phyloP scores from a whole-genome alignment of 2,329 filamentous ascomycete species.

The Exophiala sp. region DNA sequence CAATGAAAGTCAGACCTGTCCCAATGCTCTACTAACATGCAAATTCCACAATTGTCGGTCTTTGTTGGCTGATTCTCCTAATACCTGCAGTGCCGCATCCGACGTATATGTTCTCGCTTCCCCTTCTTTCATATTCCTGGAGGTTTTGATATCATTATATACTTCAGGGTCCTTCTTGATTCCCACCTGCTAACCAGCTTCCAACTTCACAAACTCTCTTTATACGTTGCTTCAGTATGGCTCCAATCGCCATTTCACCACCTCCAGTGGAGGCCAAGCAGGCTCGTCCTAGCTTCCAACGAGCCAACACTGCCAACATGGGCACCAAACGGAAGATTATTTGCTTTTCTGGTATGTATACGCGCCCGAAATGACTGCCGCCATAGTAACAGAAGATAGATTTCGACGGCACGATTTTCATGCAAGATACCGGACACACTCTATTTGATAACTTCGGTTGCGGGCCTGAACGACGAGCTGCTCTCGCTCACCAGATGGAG shows the following conservation, averaged over 20 bases:
- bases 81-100: constrained; percentile 15
- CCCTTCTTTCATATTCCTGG: neutral
- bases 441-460: constrained; percentile 65
- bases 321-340: constrained; percentile 43
- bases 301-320: constrained; percentile 27
- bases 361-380: neutral
- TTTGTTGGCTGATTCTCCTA: neutral
- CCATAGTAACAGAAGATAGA: constrained; percentile 42
- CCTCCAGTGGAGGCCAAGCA: constrained; percentile 24
- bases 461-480: constrained; percentile 53
- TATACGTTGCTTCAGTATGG: constrained; percentile 17
- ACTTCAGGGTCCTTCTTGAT: neutral
- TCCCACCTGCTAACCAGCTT: neutral
- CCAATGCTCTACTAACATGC: too few relatives aligned
- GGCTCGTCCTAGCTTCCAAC: constrained; percentile 18
- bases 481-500: constrained; percentile 63
- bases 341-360: constrained; percentile 42
- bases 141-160: neutral
- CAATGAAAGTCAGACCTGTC: too few relatives aligned
- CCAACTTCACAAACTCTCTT: neutral
- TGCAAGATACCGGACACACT: constrained; percentile 67
- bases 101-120: constrained; percentile 13
- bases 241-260: constrained; percentile 26
- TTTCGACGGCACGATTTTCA: constrained; percentile 70
- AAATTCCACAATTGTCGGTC: neutral